A percentile compares a stretch with the other conserved stretches of the same genome.
These are phyloP conservation scores for Suillus clintonianus DNA, from an alignment of 768 basidiomycete genomes.

Conservation along the genomic window DNA sequence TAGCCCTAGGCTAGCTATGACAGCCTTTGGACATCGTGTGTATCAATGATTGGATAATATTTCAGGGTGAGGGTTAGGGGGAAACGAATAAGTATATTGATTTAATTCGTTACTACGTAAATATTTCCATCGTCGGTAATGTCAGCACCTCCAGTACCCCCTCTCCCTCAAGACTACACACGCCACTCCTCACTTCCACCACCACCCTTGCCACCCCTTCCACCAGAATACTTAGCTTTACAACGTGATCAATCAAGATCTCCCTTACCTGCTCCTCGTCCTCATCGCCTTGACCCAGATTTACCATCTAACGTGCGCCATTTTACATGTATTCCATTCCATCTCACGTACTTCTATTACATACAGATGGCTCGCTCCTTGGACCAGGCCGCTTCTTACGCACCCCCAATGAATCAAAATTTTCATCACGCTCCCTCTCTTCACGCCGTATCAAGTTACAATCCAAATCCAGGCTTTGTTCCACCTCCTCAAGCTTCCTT, in stretches of 20 bases:
- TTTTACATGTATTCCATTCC: constrained; percentile 13
- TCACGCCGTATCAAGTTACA: constrained; percentile 19
- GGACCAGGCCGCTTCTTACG: constrained; percentile 45
- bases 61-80: too few species aligned
- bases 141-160: constrained; percentile 30
- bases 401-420: constrained; percentile 6
- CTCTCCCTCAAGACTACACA: constrained; percentile 18
- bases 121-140: neutral
- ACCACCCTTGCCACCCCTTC: constrained; percentile 54
- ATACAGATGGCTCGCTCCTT: constrained; percentile 64
- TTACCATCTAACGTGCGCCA: constrained; percentile 62
- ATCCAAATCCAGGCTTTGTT: constrained; percentile 16
- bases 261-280: constrained; percentile 65
- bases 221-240: constrained; percentile 37
- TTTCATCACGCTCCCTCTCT: constrained; percentile 20
- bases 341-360: constrained; percentile 19
- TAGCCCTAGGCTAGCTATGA: too few species aligned
- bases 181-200: constrained; percentile 21
- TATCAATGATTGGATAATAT: too few species aligned
- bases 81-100: too few species aligned
- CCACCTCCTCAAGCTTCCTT: constrained; percentile 20
- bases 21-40: too few species aligned
- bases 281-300: constrained; percentile 60
- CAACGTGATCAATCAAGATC: constrained; percentile 34
- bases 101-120: neutral